These are phyloP conservation scores for Trypanosoma theileri DNA, from an alignment of 208 protist species.

Conservation along the genomic window DNA sequence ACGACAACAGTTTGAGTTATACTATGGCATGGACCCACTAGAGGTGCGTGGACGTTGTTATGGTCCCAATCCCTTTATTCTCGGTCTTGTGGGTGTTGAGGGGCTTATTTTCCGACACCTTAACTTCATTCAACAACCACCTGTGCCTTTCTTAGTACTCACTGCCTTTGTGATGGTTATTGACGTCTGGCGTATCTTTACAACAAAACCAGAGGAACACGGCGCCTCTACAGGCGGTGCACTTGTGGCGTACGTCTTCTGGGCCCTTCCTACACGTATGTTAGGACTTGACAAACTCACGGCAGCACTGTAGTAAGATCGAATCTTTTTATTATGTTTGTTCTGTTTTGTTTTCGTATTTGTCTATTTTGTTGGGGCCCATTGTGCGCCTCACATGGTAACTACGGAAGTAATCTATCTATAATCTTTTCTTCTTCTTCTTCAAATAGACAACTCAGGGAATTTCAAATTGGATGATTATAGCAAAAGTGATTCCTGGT, in stretches of 20 bases:
- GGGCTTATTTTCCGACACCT: constrained; percentile 89
- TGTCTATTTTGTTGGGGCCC: too few relatives aligned
- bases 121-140: constrained; percentile 91
- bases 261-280: constrained; percentile 81
- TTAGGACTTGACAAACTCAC: constrained; percentile 87
- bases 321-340: too few relatives aligned
- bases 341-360: too few relatives aligned
- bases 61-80: constrained; percentile 86
- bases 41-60: constrained; percentile 87
- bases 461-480: too few relatives aligned
- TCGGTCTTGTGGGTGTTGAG: constrained; percentile 82
- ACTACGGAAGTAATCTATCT: too few relatives aligned
- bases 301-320: constrained; percentile 46
- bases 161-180: constrained; percentile 89
- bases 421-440: too few relatives aligned
- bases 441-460: too few relatives aligned
- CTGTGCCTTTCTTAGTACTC: constrained; percentile 85
- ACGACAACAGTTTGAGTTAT: constrained; percentile 77
- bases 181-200: constrained; percentile 89
- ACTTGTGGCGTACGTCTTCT: constrained; percentile 86
- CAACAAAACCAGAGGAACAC: constrained; percentile 80
- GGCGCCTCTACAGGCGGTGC: constrained; percentile 82
- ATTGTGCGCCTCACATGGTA: too few relatives aligned
- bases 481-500: too few relatives aligned
- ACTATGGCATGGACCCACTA: constrained; percentile 84